phyloP scores from a whole-genome alignment of 148 eudicot species.

The Arbutus unedo region DNA sequence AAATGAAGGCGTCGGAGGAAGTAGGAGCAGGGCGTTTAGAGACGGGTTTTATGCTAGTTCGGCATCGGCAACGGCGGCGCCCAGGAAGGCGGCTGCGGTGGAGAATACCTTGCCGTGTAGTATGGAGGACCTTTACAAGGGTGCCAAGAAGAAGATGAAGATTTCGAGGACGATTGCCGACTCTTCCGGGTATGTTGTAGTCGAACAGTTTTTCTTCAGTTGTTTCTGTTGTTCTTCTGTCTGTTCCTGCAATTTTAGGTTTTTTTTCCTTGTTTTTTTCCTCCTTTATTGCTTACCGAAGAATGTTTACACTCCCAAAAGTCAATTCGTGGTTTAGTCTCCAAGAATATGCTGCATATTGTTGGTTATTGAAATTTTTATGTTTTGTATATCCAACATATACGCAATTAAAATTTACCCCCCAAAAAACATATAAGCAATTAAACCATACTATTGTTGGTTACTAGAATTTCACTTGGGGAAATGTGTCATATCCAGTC shows the following conservation, averaged over 20 bases:
- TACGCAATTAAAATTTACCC: background rate
- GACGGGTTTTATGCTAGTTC: conserved; percentile 27
- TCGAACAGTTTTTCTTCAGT: background rate
- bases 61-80: background rate
- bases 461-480: background rate
- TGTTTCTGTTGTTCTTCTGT: background rate
- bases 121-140: conserved; percentile 76
- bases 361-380: background rate
- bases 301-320: background rate
- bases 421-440: background rate
- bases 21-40: conserved; percentile 28
- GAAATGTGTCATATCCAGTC: too few species aligned
- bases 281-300: background rate
- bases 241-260: background rate
- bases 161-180: conserved; percentile 67
- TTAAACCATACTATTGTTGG: background rate
- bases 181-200: conserved; percentile 48
- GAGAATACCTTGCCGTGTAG: conserved; percentile 76
- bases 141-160: conserved; percentile 91
- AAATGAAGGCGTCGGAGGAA: conserved; percentile 20
- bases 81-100: conserved; percentile 64
- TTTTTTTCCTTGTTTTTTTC: background rate
- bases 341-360: background rate
- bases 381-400: background rate
- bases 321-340: background rate